phyloP scores from a whole-genome alignment of 768 basidiomycete species.

The Lentinula guzmanii region DNA sequence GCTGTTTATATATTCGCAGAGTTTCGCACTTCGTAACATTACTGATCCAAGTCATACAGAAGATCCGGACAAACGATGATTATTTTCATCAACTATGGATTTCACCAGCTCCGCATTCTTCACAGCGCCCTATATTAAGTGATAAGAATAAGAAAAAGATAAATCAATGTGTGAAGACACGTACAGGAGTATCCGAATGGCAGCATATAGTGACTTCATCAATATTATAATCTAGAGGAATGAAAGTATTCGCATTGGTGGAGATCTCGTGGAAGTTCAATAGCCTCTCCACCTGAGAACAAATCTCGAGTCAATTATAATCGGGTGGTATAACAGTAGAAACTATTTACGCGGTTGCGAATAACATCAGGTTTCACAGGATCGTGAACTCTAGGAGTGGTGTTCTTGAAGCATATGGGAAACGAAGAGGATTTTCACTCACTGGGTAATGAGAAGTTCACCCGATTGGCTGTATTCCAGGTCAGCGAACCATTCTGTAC shows the following conservation, averaged over 20 bases:
- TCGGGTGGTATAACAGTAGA: background rate
- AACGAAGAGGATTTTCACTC: slow-evolving; percentile 19
- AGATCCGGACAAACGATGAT: slow-evolving; percentile 25
- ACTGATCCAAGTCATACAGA: background rate
- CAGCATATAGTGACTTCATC: slow-evolving; percentile 56
- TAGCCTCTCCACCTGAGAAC: slow-evolving; percentile 15
- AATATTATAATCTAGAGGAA: slow-evolving; percentile 39
- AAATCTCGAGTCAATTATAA: background rate
- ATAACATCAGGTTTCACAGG: slow-evolving; percentile 38
- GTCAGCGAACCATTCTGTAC: slow-evolving; percentile 61
- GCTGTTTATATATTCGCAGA: background rate
- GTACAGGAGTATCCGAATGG: slow-evolving; percentile 59
- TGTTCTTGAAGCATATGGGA: background rate
- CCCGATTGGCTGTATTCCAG: slow-evolving; percentile 54
- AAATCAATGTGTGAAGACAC: slow-evolving; percentile 15
- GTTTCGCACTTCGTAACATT: background rate
- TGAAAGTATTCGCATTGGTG: slow-evolving; percentile 32
- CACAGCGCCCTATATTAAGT: slow-evolving; percentile 37
- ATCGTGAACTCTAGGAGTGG: slow-evolving; percentile 37
- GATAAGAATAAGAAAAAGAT: background rate
- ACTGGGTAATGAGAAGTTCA: slow-evolving; percentile 57
- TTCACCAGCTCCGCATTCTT: slow-evolving; percentile 48
- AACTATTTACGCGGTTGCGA: slow-evolving; percentile 31
- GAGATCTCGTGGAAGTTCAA: slow-evolving; percentile 40
- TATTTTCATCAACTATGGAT: slow-evolving; percentile 49